phyloP scores from a whole-genome alignment of 202 grass and related monocot genomes.

The Schoenoplectus triqueter region DNA sequence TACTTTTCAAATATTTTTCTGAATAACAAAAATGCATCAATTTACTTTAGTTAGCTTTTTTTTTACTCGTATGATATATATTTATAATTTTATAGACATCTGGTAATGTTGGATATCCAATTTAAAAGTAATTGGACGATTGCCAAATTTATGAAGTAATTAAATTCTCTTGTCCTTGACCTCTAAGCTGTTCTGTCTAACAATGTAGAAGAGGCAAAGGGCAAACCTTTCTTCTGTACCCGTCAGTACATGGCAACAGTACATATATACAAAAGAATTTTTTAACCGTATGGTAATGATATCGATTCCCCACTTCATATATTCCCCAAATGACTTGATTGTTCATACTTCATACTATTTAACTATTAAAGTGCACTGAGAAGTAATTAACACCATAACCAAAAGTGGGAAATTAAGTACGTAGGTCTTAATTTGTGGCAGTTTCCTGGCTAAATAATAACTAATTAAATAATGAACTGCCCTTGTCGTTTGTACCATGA shows the following conservation, averaged over 20 bases:
- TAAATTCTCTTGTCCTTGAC: neutral
- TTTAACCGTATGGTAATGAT: neutral
- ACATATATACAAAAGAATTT: neutral
- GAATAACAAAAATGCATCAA: no score
- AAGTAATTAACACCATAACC: neutral
- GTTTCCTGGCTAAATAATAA: slow-evolving; percentile 1
- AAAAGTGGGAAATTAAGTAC: neutral
- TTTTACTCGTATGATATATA: no score
- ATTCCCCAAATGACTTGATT: neutral
- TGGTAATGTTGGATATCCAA: neutral
- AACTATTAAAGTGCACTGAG: neutral
- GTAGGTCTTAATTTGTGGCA: neutral
- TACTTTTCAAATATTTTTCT: no score
- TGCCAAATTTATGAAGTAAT: neutral
- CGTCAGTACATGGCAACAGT: neutral
- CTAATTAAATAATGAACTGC: no score
- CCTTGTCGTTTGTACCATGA: neutral
- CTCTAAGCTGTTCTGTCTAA: neutral
- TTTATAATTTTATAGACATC: no score
- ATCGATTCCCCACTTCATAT: neutral
- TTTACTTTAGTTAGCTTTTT: no score
- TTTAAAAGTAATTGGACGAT: neutral
- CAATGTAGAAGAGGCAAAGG: neutral
- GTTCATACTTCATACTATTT: neutral
- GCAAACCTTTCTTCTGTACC: neutral